phyloP scores from a whole-genome alignment of 176 grass and related monocot genomes.

The Phyllostachys edulis region DNA sequence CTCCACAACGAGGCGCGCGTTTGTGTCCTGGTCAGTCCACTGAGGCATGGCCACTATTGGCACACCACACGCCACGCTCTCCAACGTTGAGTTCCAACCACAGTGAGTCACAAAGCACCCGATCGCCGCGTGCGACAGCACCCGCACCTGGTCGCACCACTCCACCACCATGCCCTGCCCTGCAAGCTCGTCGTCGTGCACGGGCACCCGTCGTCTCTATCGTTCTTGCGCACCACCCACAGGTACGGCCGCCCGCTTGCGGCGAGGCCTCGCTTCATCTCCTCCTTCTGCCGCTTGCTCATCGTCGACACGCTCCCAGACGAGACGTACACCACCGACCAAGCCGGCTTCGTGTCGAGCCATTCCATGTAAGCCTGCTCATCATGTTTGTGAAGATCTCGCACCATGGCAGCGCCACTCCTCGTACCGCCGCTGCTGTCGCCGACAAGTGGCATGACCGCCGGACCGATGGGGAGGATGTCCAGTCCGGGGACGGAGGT shows the following conservation, averaged over 20 bases:
- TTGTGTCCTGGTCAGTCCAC: constrained; percentile 40
- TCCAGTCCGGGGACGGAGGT: not conserved
- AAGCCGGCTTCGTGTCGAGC: constrained; percentile 22
- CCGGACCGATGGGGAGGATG: not conserved
- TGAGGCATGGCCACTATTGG: constrained; percentile 29
- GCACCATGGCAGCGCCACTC: not conserved
- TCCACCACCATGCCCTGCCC: constrained; percentile 35
- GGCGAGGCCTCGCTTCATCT: constrained; percentile 25
- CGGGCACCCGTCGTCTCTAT: not conserved
- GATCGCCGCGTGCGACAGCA: constrained; percentile 36
- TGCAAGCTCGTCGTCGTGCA: not conserved
- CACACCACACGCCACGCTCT: constrained; percentile 34
- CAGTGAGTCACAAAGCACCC: too few species aligned
- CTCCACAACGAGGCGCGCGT: constrained; percentile 24
- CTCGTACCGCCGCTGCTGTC: not conserved
- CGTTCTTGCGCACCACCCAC: constrained; percentile 34
- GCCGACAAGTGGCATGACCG: not conserved
- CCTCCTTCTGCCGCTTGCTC: constrained; percentile 34
- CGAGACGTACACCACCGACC: constrained; percentile 48
- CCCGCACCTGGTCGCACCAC: constrained; percentile 54
- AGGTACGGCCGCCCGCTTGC: constrained; percentile 39
- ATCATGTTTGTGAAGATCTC: not conserved
- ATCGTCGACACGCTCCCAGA: constrained; percentile 42
- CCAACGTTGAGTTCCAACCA: too few species aligned
- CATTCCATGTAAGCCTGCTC: constrained; percentile 45